Evolutionary conservation across 1,284 basidiomycete species (phyloP).

Genomic region (Pseudomicrostroma phylloplanum): DNA sequence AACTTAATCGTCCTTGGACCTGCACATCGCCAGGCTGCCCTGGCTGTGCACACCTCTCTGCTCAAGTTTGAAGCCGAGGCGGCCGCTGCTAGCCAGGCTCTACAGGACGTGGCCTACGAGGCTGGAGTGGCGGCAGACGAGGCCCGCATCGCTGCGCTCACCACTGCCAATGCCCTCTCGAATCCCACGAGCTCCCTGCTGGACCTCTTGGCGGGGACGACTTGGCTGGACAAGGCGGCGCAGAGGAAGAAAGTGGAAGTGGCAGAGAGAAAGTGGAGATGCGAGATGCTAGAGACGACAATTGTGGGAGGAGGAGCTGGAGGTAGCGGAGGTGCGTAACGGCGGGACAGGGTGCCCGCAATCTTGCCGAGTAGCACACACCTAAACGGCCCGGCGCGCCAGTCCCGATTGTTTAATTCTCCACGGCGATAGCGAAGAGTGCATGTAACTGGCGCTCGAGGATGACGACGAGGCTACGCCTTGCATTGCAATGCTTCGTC

Average conservation of each 20-base stretch:
- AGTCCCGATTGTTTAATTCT: no score
- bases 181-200: background rate
- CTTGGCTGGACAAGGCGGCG: background rate
- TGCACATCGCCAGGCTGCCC: slow-evolving; percentile 16
- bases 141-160: slow-evolving; percentile 8
- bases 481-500: no score
- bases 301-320: background rate
- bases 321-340: no score
- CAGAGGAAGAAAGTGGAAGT: background rate
- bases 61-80: slow-evolving; percentile 25
- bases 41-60: slow-evolving; percentile 19
- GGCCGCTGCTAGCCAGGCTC: slow-evolving; percentile 13
- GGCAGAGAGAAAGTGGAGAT: slow-evolving; percentile 4
- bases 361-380: no score
- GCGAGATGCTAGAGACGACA: slow-evolving; percentile 2
- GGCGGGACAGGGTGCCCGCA: no score
- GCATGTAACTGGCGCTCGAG: no score
- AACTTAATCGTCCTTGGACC: slow-evolving; percentile 23
- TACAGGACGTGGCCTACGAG: slow-evolving; percentile 9
- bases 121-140: slow-evolving; percentile 8
- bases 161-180: background rate
- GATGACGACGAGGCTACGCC: no score
- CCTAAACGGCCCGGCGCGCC: no score
- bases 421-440: no score
- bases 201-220: background rate